Conservation (phyloP, 2,329 filamentous ascomycete species). For the Penicillium nordicum region DNA sequence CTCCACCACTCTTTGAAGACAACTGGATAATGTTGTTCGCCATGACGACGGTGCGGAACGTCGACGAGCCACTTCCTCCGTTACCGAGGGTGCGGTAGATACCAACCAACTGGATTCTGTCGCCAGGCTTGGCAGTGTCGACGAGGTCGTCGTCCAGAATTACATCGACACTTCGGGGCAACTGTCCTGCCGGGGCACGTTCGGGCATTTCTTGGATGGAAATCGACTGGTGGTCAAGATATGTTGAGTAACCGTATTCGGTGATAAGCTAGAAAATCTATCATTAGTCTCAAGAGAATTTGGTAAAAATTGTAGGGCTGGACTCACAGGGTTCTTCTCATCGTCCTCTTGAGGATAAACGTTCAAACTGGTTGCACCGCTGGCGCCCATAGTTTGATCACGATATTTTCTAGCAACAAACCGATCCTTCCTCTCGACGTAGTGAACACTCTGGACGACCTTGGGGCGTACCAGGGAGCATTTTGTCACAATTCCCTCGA, state of each 20-base stretch:
- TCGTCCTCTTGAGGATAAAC: conserved; percentile 94
- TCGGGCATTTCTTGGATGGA: conserved; percentile 99
- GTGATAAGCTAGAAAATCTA: conserved; percentile 62
- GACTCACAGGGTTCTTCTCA: conserved; percentile 72
- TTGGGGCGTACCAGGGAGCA: conserved; percentile 94
- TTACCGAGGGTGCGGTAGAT: conserved; percentile 94
- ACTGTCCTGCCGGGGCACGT: conserved; percentile 87
- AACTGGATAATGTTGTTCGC: conserved; percentile 94
- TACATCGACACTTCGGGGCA: conserved; percentile 92
- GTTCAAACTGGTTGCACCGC: conserved; percentile 79
- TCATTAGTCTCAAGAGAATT: neutral
- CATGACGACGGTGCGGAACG: conserved; percentile 90
- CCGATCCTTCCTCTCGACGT: conserved; percentile 78
- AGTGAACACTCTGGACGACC: conserved; percentile 97
- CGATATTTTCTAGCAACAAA: conserved; percentile 89
- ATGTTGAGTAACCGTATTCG: conserved; percentile 93
- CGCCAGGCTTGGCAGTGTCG: conserved; percentile 89
- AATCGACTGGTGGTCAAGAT: conserved; percentile 94
- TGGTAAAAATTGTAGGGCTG: neutral
- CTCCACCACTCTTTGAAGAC: conserved; percentile 92
- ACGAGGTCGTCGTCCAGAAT: conserved; percentile 96
- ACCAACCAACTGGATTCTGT: conserved; percentile 94
- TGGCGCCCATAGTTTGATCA: conserved; percentile 94
- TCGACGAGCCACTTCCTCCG: conserved; percentile 80
- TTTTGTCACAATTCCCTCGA: conserved; percentile 96